Evolutionary conservation across 1,284 basidiomycete genomes (phyloP), one percentile per base, ranked within the genome.

Genomic region (Somion occarium): DNA sequence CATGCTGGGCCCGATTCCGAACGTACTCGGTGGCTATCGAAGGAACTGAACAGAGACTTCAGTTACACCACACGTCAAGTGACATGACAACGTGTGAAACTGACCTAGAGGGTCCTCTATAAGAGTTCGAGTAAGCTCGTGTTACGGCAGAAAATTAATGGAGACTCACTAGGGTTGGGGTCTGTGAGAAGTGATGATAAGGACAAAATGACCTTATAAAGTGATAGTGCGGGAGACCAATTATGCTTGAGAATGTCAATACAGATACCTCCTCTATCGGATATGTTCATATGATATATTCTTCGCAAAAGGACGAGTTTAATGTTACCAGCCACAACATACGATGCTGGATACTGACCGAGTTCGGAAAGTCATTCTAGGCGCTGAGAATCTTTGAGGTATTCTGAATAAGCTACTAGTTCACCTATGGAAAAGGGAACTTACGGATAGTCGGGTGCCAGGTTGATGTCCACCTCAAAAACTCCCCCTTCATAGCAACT

Each of bases 201-300:
- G 15, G 90, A 93, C 13, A 94, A 79, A 67, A 95, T 84, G 62
- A 94, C 88, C 73, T 95, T 95, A 76, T 91, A 93, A 38, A 95
- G 73, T 1, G 91, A 93, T 26, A 95, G 71, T 0, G 92, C 92
- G 1, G 93, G 92, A 0, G 91, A 93, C 93, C 92, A 95, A 59
- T 90, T 88, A 60, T 82, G 79, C 70, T 95, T 93, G 54, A 94
- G 77, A 44, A 93, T 88, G 68, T 94, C 85, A 56, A 87, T 86
- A 61, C 86, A 88, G 48, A 89, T 81, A 56, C 73, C 76, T 42
- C 85, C 85, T 46, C 79, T 78, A 48, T 88, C 84, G 50, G 86
- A 86, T 52, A 95, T 90, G 64, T 95, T 95, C 87, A 93, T 94
- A 63, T 95, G 92, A 64, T 94, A 94, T 65, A 94, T 91, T 62